A percentile compares a stretch with the other conserved stretches of the same genome.
These are phyloP conservation scores for Trypanosoma vivax DNA, from an alignment of 208 protist genomes.

Conservation along the genomic window DNA sequence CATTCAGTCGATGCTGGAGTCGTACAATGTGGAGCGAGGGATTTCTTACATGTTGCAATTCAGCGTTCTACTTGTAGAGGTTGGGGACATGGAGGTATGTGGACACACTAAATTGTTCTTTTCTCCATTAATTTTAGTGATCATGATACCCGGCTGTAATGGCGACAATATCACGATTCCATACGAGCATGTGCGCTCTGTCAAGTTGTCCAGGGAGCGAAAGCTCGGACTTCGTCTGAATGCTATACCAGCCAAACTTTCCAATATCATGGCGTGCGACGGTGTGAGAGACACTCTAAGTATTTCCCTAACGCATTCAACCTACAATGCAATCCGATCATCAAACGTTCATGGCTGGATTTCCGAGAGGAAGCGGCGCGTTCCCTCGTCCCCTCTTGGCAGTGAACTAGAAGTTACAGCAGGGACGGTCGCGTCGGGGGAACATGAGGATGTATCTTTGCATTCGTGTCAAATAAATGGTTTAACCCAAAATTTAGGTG, in stretches of 20 bases:
- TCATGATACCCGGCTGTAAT: constrained; percentile 40
- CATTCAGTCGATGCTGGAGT: constrained; percentile 62
- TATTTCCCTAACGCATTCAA: constrained; percentile 64
- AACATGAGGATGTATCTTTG: too few relatives aligned
- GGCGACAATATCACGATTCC: constrained; percentile 80
- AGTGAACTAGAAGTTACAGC: background rate
- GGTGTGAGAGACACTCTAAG: constrained; percentile 44
- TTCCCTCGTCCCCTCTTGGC: constrained; percentile 24
- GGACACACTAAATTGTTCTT: constrained; percentile 76
- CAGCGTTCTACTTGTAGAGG: constrained; percentile 51
- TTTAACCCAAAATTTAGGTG: too few relatives aligned
- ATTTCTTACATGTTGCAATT: constrained; percentile 31
- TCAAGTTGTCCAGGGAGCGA: constrained; percentile 68
- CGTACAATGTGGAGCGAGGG: constrained; percentile 53
- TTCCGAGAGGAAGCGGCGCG: constrained; percentile 57
- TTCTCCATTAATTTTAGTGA: constrained; percentile 60
- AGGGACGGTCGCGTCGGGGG: too few relatives aligned
- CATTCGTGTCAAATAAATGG: too few relatives aligned
- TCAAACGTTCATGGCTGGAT: constrained; percentile 72
- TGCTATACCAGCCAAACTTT: constrained; percentile 53
- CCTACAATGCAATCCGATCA: constrained; percentile 43
- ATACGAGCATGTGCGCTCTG: constrained; percentile 78
- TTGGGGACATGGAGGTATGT: constrained; percentile 43
- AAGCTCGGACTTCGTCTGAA: constrained; percentile 66
- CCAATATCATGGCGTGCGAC: constrained; percentile 37